Evolutionary conservation across 148 eudicot species (phyloP).

Genomic region (Amaranthus cruentus): DNA sequence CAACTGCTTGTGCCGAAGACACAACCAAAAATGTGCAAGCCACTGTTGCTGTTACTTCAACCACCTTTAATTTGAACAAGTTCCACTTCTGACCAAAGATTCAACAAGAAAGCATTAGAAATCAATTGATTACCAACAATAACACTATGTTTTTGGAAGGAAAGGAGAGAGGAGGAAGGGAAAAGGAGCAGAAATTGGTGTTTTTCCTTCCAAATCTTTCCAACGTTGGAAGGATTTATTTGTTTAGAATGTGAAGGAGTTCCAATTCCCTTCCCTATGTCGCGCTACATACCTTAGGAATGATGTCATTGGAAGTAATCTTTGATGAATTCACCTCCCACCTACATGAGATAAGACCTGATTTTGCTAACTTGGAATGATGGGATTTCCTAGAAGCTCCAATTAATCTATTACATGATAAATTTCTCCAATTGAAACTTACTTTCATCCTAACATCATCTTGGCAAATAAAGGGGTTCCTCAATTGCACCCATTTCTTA

Average conservation of each 20-base stretch:
- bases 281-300: slow-evolving; percentile 37
- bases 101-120: slow-evolving; percentile 13
- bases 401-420: slow-evolving; percentile 24
- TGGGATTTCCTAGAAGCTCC: slow-evolving; percentile 23
- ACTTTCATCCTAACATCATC: slow-evolving; percentile 33
- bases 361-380: slow-evolving; percentile 28
- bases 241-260: not conserved
- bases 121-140: not conserved
- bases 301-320: slow-evolving; percentile 21
- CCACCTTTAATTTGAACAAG: slow-evolving; percentile 27
- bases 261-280: not conserved
- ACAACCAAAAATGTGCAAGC: slow-evolving; percentile 55
- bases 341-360: slow-evolving; percentile 31
- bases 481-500: slow-evolving; percentile 32
- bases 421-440: slow-evolving; percentile 30
- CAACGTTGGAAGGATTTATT: too few relatives aligned
- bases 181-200: too few relatives aligned
- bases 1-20: slow-evolving; percentile 88
- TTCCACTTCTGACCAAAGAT: slow-evolving; percentile 26
- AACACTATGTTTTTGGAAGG: not conserved
- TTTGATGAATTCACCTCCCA: slow-evolving; percentile 25
- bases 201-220: too few relatives aligned
- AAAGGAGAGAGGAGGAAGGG: too few relatives aligned
- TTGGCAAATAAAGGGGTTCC: slow-evolving; percentile 30
- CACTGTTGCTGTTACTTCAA: slow-evolving; percentile 46